These are phyloP conservation scores for Phytopythium kandeliae DNA, from an alignment of 352 stramenopile genomes.

Conservation along the genomic window DNA sequence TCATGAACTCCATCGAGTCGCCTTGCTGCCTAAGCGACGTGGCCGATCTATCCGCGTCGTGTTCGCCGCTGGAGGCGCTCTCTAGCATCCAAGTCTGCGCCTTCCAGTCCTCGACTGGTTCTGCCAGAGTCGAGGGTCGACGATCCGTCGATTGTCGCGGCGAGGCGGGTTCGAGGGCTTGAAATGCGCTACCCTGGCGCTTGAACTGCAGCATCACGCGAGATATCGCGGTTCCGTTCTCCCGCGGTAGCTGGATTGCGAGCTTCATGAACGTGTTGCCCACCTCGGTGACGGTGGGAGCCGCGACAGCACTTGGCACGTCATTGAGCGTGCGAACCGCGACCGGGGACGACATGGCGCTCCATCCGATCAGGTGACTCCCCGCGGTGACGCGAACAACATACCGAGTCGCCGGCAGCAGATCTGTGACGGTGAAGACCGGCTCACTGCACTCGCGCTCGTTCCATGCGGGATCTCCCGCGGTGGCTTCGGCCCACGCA, in stretches of 20 bases:
- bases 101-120: slow-evolving; percentile 3
- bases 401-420: slow-evolving; percentile 42
- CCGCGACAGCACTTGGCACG: slow-evolving; percentile 31
- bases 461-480: slow-evolving; percentile 6
- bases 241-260: slow-evolving; percentile 26
- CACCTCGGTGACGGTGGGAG: slow-evolving; percentile 29
- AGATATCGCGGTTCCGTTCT: slow-evolving; percentile 30
- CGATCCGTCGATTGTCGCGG: neutral
- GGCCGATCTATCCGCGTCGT: neutral
- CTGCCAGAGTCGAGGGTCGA: slow-evolving; percentile 5
- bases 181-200: slow-evolving; percentile 19
- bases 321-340: slow-evolving; percentile 31
- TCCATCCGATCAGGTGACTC: slow-evolving; percentile 44
- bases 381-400: slow-evolving; percentile 32
- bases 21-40: neutral
- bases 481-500: slow-evolving; percentile 26
- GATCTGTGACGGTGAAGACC: slow-evolving; percentile 22
- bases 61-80: neutral
- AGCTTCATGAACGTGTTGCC: slow-evolving; percentile 35
- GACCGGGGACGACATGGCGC: slow-evolving; percentile 13
- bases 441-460: slow-evolving; percentile 16
- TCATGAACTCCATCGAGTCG: slow-evolving; percentile 22
- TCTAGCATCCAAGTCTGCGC: slow-evolving; percentile 2
- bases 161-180: neutral
- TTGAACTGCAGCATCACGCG: slow-evolving; percentile 34